These are phyloP conservation scores for Coemansia sp. DNA, from an alignment of 192 early-diverging fungal genomes.

Conservation along the genomic window DNA sequence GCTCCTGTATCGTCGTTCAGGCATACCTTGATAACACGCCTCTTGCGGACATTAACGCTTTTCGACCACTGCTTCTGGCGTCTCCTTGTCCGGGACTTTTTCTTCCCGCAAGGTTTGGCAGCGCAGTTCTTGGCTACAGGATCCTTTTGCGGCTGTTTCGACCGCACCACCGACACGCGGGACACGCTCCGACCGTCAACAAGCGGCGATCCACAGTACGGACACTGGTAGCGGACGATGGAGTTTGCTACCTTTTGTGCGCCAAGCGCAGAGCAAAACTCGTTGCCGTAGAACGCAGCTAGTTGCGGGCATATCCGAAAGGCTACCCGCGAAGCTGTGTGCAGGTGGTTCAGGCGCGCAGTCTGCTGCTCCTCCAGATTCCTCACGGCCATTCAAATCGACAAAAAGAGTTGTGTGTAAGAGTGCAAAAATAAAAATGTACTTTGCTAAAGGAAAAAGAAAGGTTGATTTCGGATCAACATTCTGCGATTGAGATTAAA, in stretches of 20 bases:
- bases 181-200: conserved; percentile 41
- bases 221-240: conserved; percentile 34
- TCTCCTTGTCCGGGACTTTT: neutral
- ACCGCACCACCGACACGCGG: conserved; percentile 26
- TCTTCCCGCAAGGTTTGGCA: neutral
- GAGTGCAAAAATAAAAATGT: neutral
- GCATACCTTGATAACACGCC: conserved; percentile 14
- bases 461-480: no score
- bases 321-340: conserved; percentile 34
- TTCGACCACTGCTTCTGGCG: neutral
- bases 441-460: no score
- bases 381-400: conserved; percentile 10
- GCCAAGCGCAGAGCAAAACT: conserved; percentile 28
- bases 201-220: conserved; percentile 40
- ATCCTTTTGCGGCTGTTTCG: neutral
- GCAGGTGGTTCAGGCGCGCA: conserved; percentile 30
- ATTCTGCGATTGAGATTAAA: no score
- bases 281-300: conserved; percentile 41
- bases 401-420: neutral
- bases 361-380: conserved; percentile 13
- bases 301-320: conserved; percentile 54
- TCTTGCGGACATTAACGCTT: neutral
- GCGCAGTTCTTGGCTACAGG: neutral
- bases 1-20: conserved; percentile 8
- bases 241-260: conserved; percentile 18